Percentiles rank a stretch among this genome's conserved stretches.
Conservation (phyloP, 2,329 filamentous ascomycete species). For the Monosporascus sp. region DNA sequence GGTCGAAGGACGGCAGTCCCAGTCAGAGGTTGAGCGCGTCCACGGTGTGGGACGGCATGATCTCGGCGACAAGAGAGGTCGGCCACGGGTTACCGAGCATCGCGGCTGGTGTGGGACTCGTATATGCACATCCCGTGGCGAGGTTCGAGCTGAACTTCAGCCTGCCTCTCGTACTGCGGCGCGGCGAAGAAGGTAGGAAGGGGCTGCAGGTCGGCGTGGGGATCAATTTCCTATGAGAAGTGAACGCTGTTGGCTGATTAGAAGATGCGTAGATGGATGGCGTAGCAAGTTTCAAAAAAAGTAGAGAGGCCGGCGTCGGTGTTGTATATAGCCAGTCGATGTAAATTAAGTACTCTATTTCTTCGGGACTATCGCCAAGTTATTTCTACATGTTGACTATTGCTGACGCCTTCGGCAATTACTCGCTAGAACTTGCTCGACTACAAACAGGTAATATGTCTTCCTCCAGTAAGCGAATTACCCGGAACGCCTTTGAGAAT, state of each 20-base stretch:
- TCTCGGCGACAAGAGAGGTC: slow-evolving; percentile 63
- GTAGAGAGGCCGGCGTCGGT: background rate
- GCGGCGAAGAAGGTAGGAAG: slow-evolving; percentile 83
- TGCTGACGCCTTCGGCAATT: too few relatives aligned
- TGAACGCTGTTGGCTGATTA: background rate
- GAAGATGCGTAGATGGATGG: slow-evolving; percentile 2
- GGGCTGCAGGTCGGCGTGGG: slow-evolving; percentile 94
- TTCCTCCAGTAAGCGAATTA: too few relatives aligned
- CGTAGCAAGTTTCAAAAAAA: background rate
- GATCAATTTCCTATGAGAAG: slow-evolving; percentile 84
- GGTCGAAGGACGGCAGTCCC: slow-evolving; percentile 35
- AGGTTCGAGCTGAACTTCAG: slow-evolving; percentile 96
- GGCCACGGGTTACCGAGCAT: slow-evolving; percentile 74
- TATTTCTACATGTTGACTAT: too few relatives aligned
- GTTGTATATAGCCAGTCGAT: background rate
- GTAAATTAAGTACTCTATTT: background rate
- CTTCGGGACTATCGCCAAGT: too few relatives aligned
- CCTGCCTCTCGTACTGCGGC: slow-evolving; percentile 74
- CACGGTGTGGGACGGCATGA: slow-evolving; percentile 50
- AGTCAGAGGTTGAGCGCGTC: slow-evolving; percentile 30
- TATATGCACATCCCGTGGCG: slow-evolving; percentile 91
- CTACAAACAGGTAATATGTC: too few relatives aligned
- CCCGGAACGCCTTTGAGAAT: too few relatives aligned
- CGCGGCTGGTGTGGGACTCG: slow-evolving; percentile 81
- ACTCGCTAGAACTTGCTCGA: too few relatives aligned